Evolutionary conservation across 2,329 filamentous ascomycete genomes (phyloP).

Genomic region (Phaeosphaeriaceae sp.): DNA sequence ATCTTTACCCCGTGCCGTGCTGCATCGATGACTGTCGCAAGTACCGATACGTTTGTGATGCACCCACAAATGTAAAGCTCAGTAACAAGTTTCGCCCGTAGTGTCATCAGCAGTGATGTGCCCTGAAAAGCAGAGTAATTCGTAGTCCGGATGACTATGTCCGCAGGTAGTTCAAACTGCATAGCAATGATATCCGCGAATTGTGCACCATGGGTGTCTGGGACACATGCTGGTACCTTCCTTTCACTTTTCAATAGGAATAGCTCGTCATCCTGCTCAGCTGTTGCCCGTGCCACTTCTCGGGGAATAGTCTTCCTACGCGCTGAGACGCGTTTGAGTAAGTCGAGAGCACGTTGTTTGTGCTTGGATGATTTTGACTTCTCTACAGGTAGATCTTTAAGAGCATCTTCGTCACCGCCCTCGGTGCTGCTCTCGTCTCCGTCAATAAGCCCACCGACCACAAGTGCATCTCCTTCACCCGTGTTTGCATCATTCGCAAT

Average conservation of each 20-base stretch:
- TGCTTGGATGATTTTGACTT: conserved; percentile 44
- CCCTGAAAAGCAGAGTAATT: conserved; percentile 88
- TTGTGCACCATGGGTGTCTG: conserved; percentile 55
- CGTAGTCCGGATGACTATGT: conserved; percentile 69
- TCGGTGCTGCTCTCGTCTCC: conserved; percentile 43
- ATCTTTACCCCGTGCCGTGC: conserved; percentile 87
- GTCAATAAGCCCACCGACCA: conserved; percentile 49
- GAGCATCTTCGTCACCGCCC: conserved; percentile 41
- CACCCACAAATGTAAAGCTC: conserved; percentile 89
- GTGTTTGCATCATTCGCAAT: conserved; percentile 58
- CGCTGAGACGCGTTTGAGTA: conserved; percentile 46
- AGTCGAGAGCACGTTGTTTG: conserved; percentile 44
- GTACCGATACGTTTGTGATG: conserved; percentile 85
- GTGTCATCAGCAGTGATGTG: conserved; percentile 73
- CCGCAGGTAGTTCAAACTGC: conserved; percentile 57
- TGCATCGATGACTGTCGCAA: conserved; percentile 90
- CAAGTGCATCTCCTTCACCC: conserved; percentile 55
- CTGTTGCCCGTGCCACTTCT: conserved; percentile 32
- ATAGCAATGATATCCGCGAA: conserved; percentile 58
- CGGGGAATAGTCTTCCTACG: conserved; percentile 35
- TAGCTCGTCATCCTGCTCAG: conserved; percentile 54
- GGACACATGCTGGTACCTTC: conserved; percentile 51
- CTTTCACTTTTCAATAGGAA: conserved; percentile 50
- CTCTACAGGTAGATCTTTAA: conserved; percentile 34
- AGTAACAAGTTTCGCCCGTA: conserved; percentile 86